phyloP scores from a whole-genome alignment of 2,329 filamentous ascomycete species.

The Lomentospora prolificans region DNA sequence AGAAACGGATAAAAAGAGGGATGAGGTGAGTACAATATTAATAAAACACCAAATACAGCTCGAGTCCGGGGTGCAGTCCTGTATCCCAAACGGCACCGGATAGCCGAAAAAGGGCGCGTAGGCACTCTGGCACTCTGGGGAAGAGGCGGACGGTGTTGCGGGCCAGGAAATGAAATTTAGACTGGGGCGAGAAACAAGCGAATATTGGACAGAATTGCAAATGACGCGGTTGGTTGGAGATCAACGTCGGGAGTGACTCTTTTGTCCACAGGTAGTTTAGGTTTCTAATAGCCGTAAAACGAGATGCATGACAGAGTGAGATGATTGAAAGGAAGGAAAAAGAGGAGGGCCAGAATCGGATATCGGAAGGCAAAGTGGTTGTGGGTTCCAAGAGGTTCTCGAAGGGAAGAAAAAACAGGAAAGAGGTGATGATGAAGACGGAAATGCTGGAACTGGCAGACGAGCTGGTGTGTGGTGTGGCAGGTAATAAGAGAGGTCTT shows the following conservation, averaged over 20 bases:
- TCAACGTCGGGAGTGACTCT: too few relatives aligned
- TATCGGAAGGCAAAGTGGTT: background rate
- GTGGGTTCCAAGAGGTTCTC: background rate
- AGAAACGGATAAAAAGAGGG: background rate
- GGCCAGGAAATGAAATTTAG: background rate
- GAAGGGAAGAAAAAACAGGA: background rate
- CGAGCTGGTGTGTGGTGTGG: background rate
- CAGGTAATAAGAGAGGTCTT: background rate
- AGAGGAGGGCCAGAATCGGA: background rate
- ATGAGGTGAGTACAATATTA: background rate
- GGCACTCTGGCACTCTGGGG: too few relatives aligned
- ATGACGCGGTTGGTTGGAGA: background rate
- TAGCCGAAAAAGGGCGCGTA: too few relatives aligned
- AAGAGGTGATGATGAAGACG: background rate
- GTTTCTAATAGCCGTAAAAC: too few relatives aligned
- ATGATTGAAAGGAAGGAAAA: background rate
- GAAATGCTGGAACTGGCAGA: background rate
- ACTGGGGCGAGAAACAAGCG: background rate
- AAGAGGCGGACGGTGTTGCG: background rate
- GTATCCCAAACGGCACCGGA: background rate
- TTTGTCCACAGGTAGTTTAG: too few relatives aligned
- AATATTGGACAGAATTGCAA: background rate
- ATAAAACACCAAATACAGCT: background rate
- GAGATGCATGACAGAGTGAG: background rate
- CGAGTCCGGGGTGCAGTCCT: background rate